phyloP scores from a whole-genome alignment of 768 basidiomycete genomes.

The Rhizopogon salebrosus region DNA sequence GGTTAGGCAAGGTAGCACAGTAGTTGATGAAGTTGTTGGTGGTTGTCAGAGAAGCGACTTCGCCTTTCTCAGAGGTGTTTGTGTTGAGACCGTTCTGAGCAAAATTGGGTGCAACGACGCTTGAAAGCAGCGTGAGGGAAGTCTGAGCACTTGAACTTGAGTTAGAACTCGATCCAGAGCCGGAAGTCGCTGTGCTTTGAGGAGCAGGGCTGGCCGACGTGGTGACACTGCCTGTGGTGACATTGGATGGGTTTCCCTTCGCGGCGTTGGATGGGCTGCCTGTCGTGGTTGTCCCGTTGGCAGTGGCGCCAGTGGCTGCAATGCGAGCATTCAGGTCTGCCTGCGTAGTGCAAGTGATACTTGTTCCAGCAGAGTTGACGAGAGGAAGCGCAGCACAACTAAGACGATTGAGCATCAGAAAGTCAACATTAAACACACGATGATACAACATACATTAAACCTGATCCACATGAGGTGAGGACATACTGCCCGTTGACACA shows the following conservation, averaged over 20 bases:
- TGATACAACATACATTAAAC: slow-evolving; percentile 10
- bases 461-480: slow-evolving; percentile 15
- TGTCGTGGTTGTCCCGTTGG: slow-evolving; percentile 14
- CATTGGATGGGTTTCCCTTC: slow-evolving; percentile 3
- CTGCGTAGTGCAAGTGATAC: slow-evolving; percentile 46
- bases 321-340: slow-evolving; percentile 44
- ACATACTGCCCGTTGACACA: slow-evolving; percentile 44
- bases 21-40: slow-evolving; percentile 73
- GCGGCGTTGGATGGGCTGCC: slow-evolving; percentile 4
- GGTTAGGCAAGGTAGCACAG: slow-evolving; percentile 41
- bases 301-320: slow-evolving; percentile 27
- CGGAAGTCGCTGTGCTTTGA: neutral
- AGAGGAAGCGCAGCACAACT: slow-evolving; percentile 42
- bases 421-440: neutral
- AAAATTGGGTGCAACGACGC: slow-evolving; percentile 53
- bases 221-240: slow-evolving; percentile 7
- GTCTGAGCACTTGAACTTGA: slow-evolving; percentile 14
- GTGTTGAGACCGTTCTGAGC: slow-evolving; percentile 41
- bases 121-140: slow-evolving; percentile 36
- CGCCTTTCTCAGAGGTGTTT: slow-evolving; percentile 31
- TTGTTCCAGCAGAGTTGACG: slow-evolving; percentile 44
- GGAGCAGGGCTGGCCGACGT: slow-evolving; percentile 11
- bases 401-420: neutral
- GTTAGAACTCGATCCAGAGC: slow-evolving; percentile 12
- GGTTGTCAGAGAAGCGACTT: slow-evolving; percentile 56